Evolutionary conservation across 441 rosid genomes (phyloP).

Genomic region (Corymbia citriodora): DNA sequence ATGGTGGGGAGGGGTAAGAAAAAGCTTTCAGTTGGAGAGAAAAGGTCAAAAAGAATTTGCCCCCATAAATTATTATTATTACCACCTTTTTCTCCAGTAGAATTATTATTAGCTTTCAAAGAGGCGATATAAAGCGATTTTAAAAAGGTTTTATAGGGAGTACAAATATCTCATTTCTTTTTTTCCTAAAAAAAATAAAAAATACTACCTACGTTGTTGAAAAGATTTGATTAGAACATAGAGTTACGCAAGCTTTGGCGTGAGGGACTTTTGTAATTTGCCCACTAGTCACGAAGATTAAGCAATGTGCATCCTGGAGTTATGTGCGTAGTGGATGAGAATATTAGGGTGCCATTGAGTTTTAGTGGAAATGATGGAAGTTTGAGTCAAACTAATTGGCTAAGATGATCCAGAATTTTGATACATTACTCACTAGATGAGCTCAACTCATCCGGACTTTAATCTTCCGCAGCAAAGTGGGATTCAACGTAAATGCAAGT

Average conservation of each 20-base stretch:
- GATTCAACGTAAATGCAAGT: too few relatives aligned
- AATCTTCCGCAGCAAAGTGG: rapidly evolving
- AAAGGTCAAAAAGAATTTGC: neutral
- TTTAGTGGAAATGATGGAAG: neutral
- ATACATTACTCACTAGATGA: neutral
- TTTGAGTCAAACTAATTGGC: neutral
- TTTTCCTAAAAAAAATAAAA: neutral
- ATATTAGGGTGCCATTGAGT: rapidly evolving
- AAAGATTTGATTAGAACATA: neutral
- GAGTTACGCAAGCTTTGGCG: too few relatives aligned
- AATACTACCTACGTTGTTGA: neutral
- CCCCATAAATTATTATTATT: neutral
- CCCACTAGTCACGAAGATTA: neutral
- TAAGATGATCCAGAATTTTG: rapidly evolving
- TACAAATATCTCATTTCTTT: rapidly evolving
- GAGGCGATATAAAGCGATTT: neutral
- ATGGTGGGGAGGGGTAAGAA: neutral
- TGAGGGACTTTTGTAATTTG: neutral
- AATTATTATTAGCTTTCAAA: neutral
- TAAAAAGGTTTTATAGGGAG: neutral
- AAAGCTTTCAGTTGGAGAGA: neutral
- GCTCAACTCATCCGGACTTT: rapidly evolving
- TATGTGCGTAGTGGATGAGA: neutral
- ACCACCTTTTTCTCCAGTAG: too few relatives aligned
- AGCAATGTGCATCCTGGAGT: rapidly evolving